Evolutionary conservation across 1,284 basidiomycete species (phyloP).

Genomic region (Leucoagaricus sp.): DNA sequence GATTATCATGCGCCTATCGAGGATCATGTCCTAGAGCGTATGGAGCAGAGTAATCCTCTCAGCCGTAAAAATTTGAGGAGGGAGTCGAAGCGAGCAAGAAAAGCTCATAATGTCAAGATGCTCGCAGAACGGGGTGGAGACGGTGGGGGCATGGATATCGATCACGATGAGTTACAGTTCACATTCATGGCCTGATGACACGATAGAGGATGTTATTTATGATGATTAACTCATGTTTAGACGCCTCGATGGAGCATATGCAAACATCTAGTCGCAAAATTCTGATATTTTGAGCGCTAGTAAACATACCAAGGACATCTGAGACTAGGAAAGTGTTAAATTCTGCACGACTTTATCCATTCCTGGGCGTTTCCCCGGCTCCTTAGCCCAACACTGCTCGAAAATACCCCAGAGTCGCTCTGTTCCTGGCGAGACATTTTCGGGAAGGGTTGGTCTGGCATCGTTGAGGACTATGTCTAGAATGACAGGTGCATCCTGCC

Average conservation of each 20-base stretch:
- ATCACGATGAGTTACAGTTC: constrained; percentile 44
- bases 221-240: too few species aligned
- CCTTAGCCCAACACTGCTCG: constrained; percentile 17
- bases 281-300: too few species aligned
- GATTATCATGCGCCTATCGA: constrained; percentile 49
- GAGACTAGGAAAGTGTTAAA: too few species aligned
- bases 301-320: too few species aligned
- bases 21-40: constrained; percentile 39
- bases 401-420: constrained; percentile 15
- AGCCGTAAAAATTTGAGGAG: constrained; percentile 57
- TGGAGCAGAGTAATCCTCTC: constrained; percentile 57
- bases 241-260: too few species aligned
- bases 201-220: too few species aligned
- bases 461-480: neutral
- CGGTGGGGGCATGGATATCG: constrained; percentile 41
- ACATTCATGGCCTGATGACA: constrained; percentile 45
- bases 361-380: constrained; percentile 1
- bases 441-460: constrained; percentile 2
- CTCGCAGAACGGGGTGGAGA: constrained; percentile 16
- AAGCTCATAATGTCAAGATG: constrained; percentile 36
- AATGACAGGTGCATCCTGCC: constrained; percentile 3
- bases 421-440: neutral
- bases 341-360: constrained; percentile 8
- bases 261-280: too few species aligned
- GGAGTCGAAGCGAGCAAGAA: constrained; percentile 59